These are phyloP conservation scores for Cicer bijugum DNA, from an alignment of 306 rosid species.

Conservation along the genomic window DNA sequence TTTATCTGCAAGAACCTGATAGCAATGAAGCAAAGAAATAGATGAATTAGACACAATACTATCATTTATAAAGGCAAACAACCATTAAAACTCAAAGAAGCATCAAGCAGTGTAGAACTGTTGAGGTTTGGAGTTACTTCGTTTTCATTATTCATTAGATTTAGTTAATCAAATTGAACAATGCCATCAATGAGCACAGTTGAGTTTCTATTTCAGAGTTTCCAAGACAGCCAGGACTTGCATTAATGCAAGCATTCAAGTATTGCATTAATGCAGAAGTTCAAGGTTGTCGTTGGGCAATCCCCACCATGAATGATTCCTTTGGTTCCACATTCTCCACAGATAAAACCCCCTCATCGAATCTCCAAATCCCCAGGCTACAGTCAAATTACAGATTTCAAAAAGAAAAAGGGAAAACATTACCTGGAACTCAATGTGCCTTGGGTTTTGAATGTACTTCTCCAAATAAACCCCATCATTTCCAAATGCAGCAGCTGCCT, in stretches of 20 bases:
- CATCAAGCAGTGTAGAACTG: not conserved
- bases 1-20: conserved; percentile 95
- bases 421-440: conserved; percentile 99
- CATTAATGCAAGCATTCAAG: conserved; percentile 22
- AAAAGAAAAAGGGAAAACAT: conserved; percentile 20
- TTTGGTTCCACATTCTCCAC: conserved; percentile 7
- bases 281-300: conserved; percentile 25
- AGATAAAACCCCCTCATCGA: conserved; percentile 9
- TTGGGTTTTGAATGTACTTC: conserved; percentile 92
- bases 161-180: conserved; percentile 31
- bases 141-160: not conserved
- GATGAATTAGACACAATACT: conserved; percentile 35
- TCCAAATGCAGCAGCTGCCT: conserved; percentile 99
- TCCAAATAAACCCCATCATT: conserved; percentile 98
- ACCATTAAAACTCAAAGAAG: conserved; percentile 13
- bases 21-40: conserved; percentile 37
- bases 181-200: conserved; percentile 7
- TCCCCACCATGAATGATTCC: conserved; percentile 10
- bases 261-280: conserved; percentile 35
- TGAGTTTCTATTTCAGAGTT: conserved; percentile 29
- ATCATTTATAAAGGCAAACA: conserved; percentile 30
- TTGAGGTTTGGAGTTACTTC: conserved; percentile 5
- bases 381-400: conserved; percentile 37
- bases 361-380: conserved; percentile 21
- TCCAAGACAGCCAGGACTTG: conserved; percentile 11